Base-by-base conservation (phyloP, 2,329 filamentous ascomycete species). In the Penicillium sclerotigenum region DNA sequence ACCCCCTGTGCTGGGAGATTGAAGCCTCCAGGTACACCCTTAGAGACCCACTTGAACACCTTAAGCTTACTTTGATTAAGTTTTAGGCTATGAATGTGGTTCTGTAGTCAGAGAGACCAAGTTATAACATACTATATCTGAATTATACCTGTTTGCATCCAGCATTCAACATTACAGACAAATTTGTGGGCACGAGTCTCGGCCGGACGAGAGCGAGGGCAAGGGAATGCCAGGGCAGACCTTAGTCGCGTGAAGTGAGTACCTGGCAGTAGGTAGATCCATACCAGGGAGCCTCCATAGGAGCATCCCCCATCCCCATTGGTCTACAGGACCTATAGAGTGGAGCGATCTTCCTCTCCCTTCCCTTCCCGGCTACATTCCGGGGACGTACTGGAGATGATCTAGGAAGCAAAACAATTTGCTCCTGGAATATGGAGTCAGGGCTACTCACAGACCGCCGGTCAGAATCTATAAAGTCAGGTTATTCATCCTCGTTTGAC, bases 391-490 rank as follows among this genome's bases (percentile, higher is more conserved):
- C 58, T 46, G 53, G 50, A 26, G 24, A 47, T 43, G 40, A 29
- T 29, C 51, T 31, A 53, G 33, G 52, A 56, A 59, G 47, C 43
- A 51, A 38, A 48, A 58, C 57, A 54, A 57, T 22, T 29, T 48
- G 43, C 33, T 43, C 47, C 47, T 59, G 40, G 49, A 20, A 41
- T 47, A 42, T 46, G 50, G 45, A 48, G 47, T 58, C 47, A 26
- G 29, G 50, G 37, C 42, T 46, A 55, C 53, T 57, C 59, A 58
- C 57, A 63, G 60, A 62, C 64, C 68, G 56, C 63, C 57, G 59
- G 55, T 38, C 22, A 58, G 50, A 52, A 57, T 68, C 65, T 73
- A 73, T 73, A 73, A 69, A 73, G 67, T 58, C 37, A 60, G 61
- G 43, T 52, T 40, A 53, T 54, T 57, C 58, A 59, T 59, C 66